Evolutionary conservation across 257 asterid species (phyloP), one percentile per base, ranked within the genome.

Genomic region (Verbena officinalis): DNA sequence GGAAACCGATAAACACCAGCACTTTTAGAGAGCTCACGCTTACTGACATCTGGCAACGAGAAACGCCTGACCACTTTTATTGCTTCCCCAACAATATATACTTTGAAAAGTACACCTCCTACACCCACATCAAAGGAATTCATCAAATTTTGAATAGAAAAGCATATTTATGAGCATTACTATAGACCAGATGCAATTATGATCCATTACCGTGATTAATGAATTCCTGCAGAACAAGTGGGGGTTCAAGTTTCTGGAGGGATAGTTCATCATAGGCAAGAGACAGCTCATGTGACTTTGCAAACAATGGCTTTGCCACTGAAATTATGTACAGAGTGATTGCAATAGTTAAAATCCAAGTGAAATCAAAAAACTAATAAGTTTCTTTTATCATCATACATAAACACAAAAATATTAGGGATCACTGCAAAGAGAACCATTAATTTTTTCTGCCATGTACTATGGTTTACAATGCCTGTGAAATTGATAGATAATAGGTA

Each of bases 61-160:
- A 82, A 93, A 19, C 99, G 91, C 70, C 99, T 80, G 36, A 93
- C 91, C 40, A 93, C 99, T 75, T 86, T 93, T 64, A 93, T 83
- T 27, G 92, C 84, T 73, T 93, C 97, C 30, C 99, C 99, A 14
- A 93, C 96, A 70, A 90, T 86, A 76, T 87, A 93, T 53, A 93
- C 99, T 76, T 93, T 93, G 76, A 93, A 93, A 40, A 93, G 84
- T 31, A 93, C 91, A 27, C 97, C 97, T 70, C 99, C 99, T 93
- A 76, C 75, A 71, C n/a, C n/a, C n/a, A n/a, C n/a, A n/a, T n/a
- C 1, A 48, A 59, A 27, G 4, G 30, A 22, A 59, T 3, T 31
- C 10, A 23, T 9, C 17, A 11, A 39, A 38, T 50, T 27, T 58
- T 7, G 23, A 54, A 9, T 2, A 27, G 45, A 64, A 60, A 13